Conservation (phyloP, 306 rosid species). For the Fragaria iinumae region DNA sequence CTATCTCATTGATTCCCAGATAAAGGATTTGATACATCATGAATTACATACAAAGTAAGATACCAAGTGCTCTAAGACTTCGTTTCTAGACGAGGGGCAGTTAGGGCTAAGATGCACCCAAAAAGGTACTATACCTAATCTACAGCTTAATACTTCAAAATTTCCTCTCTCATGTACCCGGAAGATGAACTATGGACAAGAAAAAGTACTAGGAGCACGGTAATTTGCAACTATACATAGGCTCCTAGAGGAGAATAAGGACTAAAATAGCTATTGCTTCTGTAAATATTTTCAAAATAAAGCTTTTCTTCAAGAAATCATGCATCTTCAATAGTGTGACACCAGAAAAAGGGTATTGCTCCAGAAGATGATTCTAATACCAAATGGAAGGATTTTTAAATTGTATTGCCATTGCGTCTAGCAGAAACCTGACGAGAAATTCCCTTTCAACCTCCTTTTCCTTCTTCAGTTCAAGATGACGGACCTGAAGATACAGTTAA, state of each 20-base stretch:
- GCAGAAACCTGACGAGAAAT: slow-evolving; percentile 58
- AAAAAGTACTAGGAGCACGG: background rate
- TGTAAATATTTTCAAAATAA: background rate
- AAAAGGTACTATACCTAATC: background rate
- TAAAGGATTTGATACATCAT: too few relatives aligned
- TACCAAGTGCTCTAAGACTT: background rate
- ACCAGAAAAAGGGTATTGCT: background rate
- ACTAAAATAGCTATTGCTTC: background rate
- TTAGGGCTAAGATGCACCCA: background rate
- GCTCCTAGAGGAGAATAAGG: background rate
- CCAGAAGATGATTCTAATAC: background rate
- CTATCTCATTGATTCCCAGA: too few relatives aligned
- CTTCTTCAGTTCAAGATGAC: slow-evolving; percentile 83
- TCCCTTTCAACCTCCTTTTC: slow-evolving; percentile 68
- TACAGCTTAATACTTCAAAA: background rate
- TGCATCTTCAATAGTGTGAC: background rate
- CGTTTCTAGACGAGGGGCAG: background rate
- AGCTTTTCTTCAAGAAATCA: background rate
- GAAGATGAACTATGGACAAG: background rate
- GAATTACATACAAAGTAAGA: background rate
- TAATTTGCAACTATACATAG: background rate
- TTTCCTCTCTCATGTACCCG: background rate
- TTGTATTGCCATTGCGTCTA: slow-evolving; percentile 68
- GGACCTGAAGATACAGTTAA: slow-evolving; percentile 57
- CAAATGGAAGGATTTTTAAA: slow-evolving; percentile 70